Base-by-base conservation (phyloP, 2,329 filamentous ascomycete genomes). In the Verticillium longisporum region DNA sequence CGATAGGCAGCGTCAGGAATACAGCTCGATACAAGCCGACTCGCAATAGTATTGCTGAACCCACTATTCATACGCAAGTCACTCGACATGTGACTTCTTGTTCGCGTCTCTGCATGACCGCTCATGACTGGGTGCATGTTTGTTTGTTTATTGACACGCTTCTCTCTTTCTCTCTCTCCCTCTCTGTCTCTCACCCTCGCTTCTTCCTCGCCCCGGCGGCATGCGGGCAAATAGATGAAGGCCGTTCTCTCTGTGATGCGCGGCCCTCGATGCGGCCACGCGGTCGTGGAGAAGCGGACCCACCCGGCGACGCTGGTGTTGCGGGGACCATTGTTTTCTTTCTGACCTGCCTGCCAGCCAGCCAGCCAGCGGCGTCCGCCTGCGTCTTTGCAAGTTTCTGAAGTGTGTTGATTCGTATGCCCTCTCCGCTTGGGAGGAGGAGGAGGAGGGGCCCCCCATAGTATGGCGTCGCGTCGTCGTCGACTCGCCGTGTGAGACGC, bases 191-290 rank as follows among this genome's bases (percentile, higher is more conserved):
- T 26, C 26, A 3, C 26, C 4, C 26, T 9, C 15, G 15, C 4
- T 26, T 26, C 26, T 26, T 3, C 0, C 45, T 18, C 45, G n/a
- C 13, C n/a, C 45, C 21, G n/a, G 21, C 45, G 15, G 21, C 18
- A 50, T 10, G 45, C 45, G 45, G 45, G n/a, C 6, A 10, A 21
- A 41, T n/a, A 11, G 7, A 26, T n/a, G 18, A 50, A 21, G 21
- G 18, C 45, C 7, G 45, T 50, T 41, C 11, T 36, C 13, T 36
- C 32, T 57, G 56, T 57, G 56, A 41, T 41, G 56, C 18, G 56
- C 37, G 56, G 56, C 56, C 56, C 4, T 41, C 56, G 36, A 57
- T 57, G 56, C 56, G 56, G 37, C 56, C 56, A 57, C 56, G 56
- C 56, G 56, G 56, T 34, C 45, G 45, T 50, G 45, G 45, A 50